Evolutionary conservation across 345 rosid species (phyloP).

Genomic region (Punica granatum): DNA sequence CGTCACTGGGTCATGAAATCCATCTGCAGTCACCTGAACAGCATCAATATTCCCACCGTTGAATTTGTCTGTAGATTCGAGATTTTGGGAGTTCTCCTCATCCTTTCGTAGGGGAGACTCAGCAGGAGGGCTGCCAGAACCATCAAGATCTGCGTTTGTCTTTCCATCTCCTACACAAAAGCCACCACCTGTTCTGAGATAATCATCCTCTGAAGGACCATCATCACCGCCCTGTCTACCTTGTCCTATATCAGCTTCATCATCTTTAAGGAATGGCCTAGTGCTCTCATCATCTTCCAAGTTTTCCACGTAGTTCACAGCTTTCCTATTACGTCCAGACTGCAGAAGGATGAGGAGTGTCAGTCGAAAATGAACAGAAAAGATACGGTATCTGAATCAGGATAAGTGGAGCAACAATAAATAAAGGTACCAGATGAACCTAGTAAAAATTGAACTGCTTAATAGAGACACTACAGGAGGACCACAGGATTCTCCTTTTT

Average conservation of each 20-base stretch:
- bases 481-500: background rate
- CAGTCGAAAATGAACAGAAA: background rate
- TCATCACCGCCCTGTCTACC: conserved; percentile 18
- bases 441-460: background rate
- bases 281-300: conserved; percentile 35
- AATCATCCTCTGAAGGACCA: conserved; percentile 26
- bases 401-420: background rate
- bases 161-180: conserved; percentile 59
- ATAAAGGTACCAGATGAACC: no score
- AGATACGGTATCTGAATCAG: background rate
- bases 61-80: conserved; percentile 10
- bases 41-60: conserved; percentile 8
- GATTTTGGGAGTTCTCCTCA: conserved; percentile 7
- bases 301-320: conserved; percentile 39
- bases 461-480: background rate
- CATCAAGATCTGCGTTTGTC: conserved; percentile 16
- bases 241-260: conserved; percentile 34
- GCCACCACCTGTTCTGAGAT: conserved; percentile 57
- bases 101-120: conserved; percentile 3
- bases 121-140: conserved; percentile 5
- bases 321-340: conserved; percentile 63
- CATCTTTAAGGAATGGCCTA: conserved; percentile 15
- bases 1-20: background rate
- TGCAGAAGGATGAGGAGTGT: conserved; percentile 18
- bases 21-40: conserved; percentile 9